phyloP scores from a whole-genome alignment of 1,284 basidiomycete genomes.

The Neonothopanus nambi region DNA sequence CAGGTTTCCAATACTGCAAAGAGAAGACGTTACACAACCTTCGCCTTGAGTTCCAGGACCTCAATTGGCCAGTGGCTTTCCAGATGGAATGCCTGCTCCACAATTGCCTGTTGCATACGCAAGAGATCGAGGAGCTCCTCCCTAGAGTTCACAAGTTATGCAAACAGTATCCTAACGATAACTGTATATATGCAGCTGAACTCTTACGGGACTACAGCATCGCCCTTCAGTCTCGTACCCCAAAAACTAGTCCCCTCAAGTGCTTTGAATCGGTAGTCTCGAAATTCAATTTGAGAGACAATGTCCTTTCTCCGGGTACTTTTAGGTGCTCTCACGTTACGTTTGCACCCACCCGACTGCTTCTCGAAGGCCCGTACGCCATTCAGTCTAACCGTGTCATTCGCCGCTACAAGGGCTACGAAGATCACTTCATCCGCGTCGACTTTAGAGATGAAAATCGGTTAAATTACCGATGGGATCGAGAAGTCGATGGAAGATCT shows the following conservation, averaged over 20 bases:
- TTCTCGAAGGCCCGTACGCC: slow-evolving; percentile 71
- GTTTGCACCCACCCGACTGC: slow-evolving; percentile 69
- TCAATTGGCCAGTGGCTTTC: slow-evolving; percentile 67
- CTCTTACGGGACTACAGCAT: slow-evolving; percentile 55
- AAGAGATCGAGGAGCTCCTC: slow-evolving; percentile 49
- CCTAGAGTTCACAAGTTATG: slow-evolving; percentile 43
- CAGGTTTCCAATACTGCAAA: slow-evolving; percentile 49
- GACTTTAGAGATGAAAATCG: slow-evolving; percentile 79
- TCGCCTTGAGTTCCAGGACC: slow-evolving; percentile 39
- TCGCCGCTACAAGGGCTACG: slow-evolving; percentile 50
- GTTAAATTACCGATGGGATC: slow-evolving; percentile 65
- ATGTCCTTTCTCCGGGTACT: slow-evolving; percentile 30
- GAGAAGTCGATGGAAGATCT: slow-evolving; percentile 57
- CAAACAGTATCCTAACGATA: slow-evolving; percentile 25
- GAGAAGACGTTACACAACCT: slow-evolving; percentile 46
- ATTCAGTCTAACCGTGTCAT: slow-evolving; percentile 67
- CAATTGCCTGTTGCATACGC: slow-evolving; percentile 57
- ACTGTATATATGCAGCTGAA: slow-evolving; percentile 38
- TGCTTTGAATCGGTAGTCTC: slow-evolving; percentile 48
- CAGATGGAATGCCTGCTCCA: slow-evolving; percentile 67
- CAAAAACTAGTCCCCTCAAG: slow-evolving; percentile 42
- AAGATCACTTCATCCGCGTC: slow-evolving; percentile 69
- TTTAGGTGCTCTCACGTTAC: slow-evolving; percentile 65
- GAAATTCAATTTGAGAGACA: slow-evolving; percentile 25
- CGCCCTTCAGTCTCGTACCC: slow-evolving; percentile 39